phyloP scores from a whole-genome alignment of 352 stramenopile species.

The Phytophthora hybrid region DNA sequence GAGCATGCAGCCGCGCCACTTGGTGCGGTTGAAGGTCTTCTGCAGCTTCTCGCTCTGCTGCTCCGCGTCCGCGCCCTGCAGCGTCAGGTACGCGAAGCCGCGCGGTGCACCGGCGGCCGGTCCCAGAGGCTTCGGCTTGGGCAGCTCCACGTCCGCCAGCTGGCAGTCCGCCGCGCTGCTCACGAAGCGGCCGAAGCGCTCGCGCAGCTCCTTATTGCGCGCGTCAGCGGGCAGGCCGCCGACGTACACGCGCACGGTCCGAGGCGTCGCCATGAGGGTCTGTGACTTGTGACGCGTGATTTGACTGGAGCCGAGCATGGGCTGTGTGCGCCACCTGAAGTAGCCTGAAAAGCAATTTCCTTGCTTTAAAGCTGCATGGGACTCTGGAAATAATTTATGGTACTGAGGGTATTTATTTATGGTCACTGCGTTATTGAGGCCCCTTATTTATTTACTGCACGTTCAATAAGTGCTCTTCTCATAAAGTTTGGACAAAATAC shows the following conservation, averaged over 20 bases:
- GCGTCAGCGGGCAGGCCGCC: constrained; percentile 63
- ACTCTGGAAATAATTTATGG: background rate
- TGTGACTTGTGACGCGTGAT: background rate
- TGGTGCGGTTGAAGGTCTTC: constrained; percentile 77
- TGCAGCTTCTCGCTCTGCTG: constrained; percentile 51
- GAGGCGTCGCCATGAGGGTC: background rate
- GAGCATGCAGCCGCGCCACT: constrained; percentile 72
- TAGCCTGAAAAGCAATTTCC: too few relatives aligned
- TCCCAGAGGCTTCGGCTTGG: constrained; percentile 29
- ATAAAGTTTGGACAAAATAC: too few relatives aligned
- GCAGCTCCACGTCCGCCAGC: constrained; percentile 55
- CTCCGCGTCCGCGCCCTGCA: constrained; percentile 42
- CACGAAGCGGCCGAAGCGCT: constrained; percentile 71
- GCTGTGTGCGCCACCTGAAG: background rate
- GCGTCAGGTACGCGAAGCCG: constrained; percentile 73
- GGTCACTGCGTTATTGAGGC: background rate
- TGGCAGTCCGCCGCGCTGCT: constrained; percentile 33
- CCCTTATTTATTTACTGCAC: background rate
- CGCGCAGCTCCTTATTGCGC: constrained; percentile 56
- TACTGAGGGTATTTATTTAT: background rate
- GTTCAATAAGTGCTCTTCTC: too few relatives aligned
- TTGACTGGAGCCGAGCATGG: background rate
- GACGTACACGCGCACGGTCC: constrained; percentile 65
- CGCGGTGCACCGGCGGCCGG: constrained; percentile 24
- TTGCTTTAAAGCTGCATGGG: background rate